Evolutionary conservation across 768 basidiomycete genomes (phyloP), one percentile per base, ranked within the genome.

Genomic region (Tephrocybe sp.): DNA sequence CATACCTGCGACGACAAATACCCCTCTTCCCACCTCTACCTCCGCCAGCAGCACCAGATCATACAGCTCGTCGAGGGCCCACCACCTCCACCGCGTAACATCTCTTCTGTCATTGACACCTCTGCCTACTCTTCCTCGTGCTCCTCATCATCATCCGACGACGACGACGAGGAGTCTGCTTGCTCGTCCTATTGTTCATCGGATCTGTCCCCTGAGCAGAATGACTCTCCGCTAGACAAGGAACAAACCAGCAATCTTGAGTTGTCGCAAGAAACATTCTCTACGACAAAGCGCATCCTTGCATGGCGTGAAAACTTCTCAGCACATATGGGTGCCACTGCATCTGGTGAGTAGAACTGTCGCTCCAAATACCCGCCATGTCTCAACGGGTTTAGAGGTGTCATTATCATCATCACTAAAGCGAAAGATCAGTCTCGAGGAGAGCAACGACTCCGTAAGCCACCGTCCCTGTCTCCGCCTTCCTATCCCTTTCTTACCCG

Each of bases 141-240:
- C 2, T 73, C 71, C 5, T 73, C 74, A 0, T 74, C 72, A 22
- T 71, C 68, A 5, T 64, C 62, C 22, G 39, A 41, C 32, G 36
- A 45, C 0, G 63, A 70, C 54, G 64, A 75, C 50, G 78, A 78
- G n/a, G 77, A 79, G 55, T 65, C 63, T n/a, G 69, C 65, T 21
- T 75, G 75, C 64, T 76, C 81, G 0, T 87, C 85, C 0, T 89
- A 88, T 55, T 89, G 87, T 73, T 89, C 87, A 16, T 89, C 86
- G 16, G 79, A 80, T 55, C 52, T 72, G 44, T 66, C 73, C 11
- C 69, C 65, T 28, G 69, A 75, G 21, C 64, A 75, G 34, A 47
- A 49, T 22, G 66, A 69, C 18, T 66, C 64, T 19, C 61, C 34
- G 27, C 46, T 22, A 4, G 37, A 34, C 24, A 18, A 53, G 31